phyloP scores from a whole-genome alignment of 2,329 filamentous ascomycete species.

The Curvularia spicifera region DNA sequence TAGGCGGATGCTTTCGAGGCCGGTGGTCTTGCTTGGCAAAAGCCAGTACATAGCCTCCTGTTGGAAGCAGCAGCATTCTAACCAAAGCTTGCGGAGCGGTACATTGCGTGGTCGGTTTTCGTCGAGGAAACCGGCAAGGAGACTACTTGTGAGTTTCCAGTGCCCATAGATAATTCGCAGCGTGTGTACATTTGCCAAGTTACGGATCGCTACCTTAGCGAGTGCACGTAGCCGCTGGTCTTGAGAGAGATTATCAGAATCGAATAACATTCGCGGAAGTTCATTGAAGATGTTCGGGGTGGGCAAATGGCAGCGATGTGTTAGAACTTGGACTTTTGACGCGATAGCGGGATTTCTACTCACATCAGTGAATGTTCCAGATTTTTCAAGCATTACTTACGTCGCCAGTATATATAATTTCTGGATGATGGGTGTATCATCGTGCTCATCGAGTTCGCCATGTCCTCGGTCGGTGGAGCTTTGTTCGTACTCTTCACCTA shows the following conservation, averaged over 20 bases:
- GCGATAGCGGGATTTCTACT: slow-evolving; percentile 51
- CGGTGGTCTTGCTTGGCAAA: slow-evolving; percentile 31
- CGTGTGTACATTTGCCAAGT: slow-evolving; percentile 54
- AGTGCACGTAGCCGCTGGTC: slow-evolving; percentile 52
- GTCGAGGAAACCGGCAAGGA: slow-evolving; percentile 52
- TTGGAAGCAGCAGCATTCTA: slow-evolving; percentile 52
- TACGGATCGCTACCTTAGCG: slow-evolving; percentile 46
- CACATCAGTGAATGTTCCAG: slow-evolving; percentile 16
- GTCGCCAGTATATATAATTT: slow-evolving; percentile 52
- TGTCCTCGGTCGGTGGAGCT: slow-evolving; percentile 21
- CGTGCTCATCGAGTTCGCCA: slow-evolving; percentile 38
- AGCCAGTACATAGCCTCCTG: slow-evolving; percentile 27
- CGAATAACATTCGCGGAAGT: slow-evolving; percentile 51
- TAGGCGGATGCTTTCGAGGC: slow-evolving; percentile 52
- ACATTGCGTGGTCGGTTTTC: slow-evolving; percentile 31
- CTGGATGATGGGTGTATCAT: slow-evolving; percentile 53
- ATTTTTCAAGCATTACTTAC: slow-evolving; percentile 27
- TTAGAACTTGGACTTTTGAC: slow-evolving; percentile 52
- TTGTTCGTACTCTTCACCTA: slow-evolving; percentile 20
- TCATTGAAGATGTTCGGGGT: slow-evolving; percentile 54
- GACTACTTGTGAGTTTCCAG: slow-evolving; percentile 48
- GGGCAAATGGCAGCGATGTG: slow-evolving; percentile 56
- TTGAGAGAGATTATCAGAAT: slow-evolving; percentile 48
- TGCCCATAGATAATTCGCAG: slow-evolving; percentile 55
- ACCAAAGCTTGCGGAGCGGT: slow-evolving; percentile 53